Conservation (phyloP, 768 basidiomycete genomes). For the Russula griseocarnosa region DNA sequence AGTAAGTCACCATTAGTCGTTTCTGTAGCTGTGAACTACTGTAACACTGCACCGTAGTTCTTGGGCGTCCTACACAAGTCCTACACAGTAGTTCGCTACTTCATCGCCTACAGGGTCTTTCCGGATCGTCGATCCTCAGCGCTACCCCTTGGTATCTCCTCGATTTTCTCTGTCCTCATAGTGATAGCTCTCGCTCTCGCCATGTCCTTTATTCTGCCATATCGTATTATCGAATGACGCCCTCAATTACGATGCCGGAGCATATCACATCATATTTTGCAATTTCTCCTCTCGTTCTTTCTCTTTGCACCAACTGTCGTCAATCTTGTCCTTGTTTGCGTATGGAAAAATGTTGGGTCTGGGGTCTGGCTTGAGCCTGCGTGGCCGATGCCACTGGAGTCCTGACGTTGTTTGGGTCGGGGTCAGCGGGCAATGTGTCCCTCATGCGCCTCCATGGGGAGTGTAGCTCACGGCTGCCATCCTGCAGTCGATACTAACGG, state of each 20-base stretch:
- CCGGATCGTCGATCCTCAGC: conserved; percentile 42
- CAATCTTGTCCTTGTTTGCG: conserved; percentile 52
- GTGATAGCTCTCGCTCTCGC: conserved; percentile 9
- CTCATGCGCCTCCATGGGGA: conserved; percentile 42
- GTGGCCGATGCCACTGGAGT: conserved; percentile 55
- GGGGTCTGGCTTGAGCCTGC: conserved; percentile 39
- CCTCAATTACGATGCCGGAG: conserved; percentile 34
- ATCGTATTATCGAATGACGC: conserved; percentile 34
- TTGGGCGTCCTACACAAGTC: conserved; percentile 67
- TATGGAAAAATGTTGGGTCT: conserved; percentile 48
- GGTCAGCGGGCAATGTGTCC: conserved; percentile 32
- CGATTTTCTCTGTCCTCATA: conserved; percentile 38
- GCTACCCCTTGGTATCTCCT: conserved; percentile 48
- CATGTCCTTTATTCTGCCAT: conserved; percentile 38
- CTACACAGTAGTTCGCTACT: conserved; percentile 62
- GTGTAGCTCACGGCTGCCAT: conserved; percentile 54
- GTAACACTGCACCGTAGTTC: conserved; percentile 34
- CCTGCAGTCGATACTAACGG: conserved; percentile 52
- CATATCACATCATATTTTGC: conserved; percentile 40
- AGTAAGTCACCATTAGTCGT: conserved; percentile 34
- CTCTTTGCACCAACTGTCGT: conserved; percentile 50
- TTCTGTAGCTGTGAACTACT: neutral
- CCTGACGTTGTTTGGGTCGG: conserved; percentile 65
- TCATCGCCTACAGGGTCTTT: conserved; percentile 51
- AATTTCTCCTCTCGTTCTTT: conserved; percentile 39